Evolutionary conservation across 257 asterid species (phyloP).

Genomic region (Solanum bukasovii): DNA sequence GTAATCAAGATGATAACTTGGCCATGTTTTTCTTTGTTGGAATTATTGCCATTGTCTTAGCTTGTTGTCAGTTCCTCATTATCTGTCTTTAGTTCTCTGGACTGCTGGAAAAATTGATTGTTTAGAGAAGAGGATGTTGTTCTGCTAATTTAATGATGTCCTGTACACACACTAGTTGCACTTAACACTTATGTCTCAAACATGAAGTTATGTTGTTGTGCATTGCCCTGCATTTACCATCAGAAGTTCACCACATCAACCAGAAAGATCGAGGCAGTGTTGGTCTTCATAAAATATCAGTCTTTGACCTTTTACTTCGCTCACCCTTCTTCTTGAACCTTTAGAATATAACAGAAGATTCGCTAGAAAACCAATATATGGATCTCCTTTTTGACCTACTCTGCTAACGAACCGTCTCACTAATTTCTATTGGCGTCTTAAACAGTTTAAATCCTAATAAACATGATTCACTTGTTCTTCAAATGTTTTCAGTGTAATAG

Average conservation of each 20-base stretch:
- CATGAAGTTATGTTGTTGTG: background rate
- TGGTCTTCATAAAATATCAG: background rate
- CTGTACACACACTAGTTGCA: background rate
- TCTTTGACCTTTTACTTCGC: background rate
- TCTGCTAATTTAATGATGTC: background rate
- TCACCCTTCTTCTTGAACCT: background rate
- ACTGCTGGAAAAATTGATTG: background rate
- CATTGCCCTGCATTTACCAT: background rate
- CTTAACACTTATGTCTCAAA: background rate
- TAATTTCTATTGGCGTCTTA: background rate
- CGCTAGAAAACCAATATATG: background rate
- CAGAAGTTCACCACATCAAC: background rate
- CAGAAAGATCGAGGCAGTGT: background rate
- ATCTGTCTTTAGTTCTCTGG: background rate
- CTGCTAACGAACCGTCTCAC: background rate
- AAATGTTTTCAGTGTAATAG: background rate
- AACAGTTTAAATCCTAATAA: background rate
- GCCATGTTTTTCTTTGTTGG: background rate
- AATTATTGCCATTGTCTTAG: background rate
- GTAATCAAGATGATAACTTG: conserved; percentile 8
- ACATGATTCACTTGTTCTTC: background rate
- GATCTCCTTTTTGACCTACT: background rate
- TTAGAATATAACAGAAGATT: background rate
- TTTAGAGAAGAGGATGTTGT: background rate
- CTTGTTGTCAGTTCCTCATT: background rate